Evolutionary conservation across 2,329 filamentous ascomycete genomes (phyloP).

Genomic region (Blastomyces silverae): DNA sequence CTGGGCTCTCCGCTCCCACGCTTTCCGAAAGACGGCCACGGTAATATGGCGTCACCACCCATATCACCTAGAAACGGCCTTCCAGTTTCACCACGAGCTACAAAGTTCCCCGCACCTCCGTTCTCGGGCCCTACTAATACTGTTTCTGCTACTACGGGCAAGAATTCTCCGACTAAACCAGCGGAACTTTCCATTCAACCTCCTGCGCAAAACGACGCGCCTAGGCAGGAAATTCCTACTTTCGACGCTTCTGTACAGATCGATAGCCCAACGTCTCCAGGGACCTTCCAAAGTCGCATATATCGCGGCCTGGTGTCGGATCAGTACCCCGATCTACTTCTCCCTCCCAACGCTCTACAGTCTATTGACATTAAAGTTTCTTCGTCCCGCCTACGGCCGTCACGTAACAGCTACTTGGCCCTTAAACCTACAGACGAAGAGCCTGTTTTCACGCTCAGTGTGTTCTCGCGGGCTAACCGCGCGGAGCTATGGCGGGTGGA

Average conservation of each 20-base stretch:
- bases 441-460: slow-evolving; percentile 83
- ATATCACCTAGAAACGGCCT: slow-evolving; percentile 57
- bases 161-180: slow-evolving; percentile 34
- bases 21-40: slow-evolving; percentile 45
- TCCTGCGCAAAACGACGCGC: slow-evolving; percentile 22
- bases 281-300: slow-evolving; percentile 46
- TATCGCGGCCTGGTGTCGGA: slow-evolving; percentile 75
- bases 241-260: slow-evolving; percentile 33
- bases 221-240: slow-evolving; percentile 28
- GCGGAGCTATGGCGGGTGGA: slow-evolving; percentile 89
- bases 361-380: slow-evolving; percentile 81
- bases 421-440: slow-evolving; percentile 79
- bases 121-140: not conserved
- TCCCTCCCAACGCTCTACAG: slow-evolving; percentile 81
- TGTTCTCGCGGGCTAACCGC: slow-evolving; percentile 64
- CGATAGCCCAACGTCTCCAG: slow-evolving; percentile 31
- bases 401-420: slow-evolving; percentile 73
- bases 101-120: slow-evolving; percentile 61
- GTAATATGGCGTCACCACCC: slow-evolving; percentile 56
- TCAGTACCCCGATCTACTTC: slow-evolving; percentile 75
- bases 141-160: not conserved
- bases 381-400: slow-evolving; percentile 91
- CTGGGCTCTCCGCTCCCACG: slow-evolving; percentile 55
- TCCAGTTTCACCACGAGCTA: slow-evolving; percentile 64
- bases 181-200: slow-evolving; percentile 11